Percentiles rank a stretch among this genome's conserved stretches.
phyloP scores from a whole-genome alignment of 2,329 filamentous ascomycete genomes.

The Alternaria viburni region DNA sequence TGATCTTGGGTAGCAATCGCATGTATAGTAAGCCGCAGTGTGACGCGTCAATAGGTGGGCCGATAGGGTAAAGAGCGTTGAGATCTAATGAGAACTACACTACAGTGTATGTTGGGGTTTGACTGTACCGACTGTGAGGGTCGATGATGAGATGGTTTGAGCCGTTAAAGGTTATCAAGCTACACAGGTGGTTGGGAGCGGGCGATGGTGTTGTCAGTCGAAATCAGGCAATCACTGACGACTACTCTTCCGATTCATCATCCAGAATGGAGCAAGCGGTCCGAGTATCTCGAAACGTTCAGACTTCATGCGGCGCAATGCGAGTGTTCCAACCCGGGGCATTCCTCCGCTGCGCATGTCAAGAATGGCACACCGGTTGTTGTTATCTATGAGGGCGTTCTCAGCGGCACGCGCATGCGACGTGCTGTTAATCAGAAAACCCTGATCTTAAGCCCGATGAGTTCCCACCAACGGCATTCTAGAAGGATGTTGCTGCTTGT shows the following conservation, averaged over 20 bases:
- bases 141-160: not conserved
- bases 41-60: constrained; percentile 12
- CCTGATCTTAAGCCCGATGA: not conserved
- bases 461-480: not conserved
- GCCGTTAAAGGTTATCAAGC: not conserved
- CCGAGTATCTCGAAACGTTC: constrained; percentile 7
- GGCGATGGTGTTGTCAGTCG: not conserved
- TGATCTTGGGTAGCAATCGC: constrained; percentile 6
- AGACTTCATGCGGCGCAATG: constrained; percentile 1
- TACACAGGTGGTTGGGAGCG: not conserved
- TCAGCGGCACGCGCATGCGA: constrained; percentile 4
- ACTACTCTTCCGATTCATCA: not conserved
- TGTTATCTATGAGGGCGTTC: not conserved
- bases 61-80: constrained; percentile 5
- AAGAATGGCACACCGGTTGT: not conserved
- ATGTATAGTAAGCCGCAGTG: not conserved
- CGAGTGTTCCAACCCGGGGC: not conserved
- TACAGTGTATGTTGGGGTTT: constrained; percentile 1
- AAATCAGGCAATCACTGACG: constrained; percentile 5
- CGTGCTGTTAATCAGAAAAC: constrained; percentile 5
- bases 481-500: constrained; percentile 14
- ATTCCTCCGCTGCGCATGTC: not conserved
- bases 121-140: not conserved
- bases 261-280: constrained; percentile 8
- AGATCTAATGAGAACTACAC: not conserved